Conservation (phyloP, 257 asterid genomes). For the Avicennia marina region DNA sequence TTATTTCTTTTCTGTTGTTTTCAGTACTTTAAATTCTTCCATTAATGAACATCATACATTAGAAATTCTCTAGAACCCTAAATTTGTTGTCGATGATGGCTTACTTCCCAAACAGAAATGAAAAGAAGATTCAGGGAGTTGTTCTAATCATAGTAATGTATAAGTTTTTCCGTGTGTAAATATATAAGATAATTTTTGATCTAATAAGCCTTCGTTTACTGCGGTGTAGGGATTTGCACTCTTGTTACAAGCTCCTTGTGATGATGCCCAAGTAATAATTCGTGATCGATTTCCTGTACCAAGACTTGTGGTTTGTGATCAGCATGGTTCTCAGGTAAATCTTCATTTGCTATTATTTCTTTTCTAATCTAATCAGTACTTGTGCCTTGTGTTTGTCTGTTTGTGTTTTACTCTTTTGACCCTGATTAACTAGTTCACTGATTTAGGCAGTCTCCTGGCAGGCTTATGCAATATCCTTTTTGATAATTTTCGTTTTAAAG, state of each 20-base stretch:
- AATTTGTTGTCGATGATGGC: too few relatives aligned
- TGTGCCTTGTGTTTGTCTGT: too few relatives aligned
- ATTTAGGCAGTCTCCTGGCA: too few relatives aligned
- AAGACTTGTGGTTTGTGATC: constrained; percentile 95
- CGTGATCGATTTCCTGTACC: constrained; percentile 92
- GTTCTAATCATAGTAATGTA: background rate
- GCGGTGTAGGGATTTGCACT: constrained; percentile 63
- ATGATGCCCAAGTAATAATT: constrained; percentile 72
- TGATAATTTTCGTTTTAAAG: background rate
- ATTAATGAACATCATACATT: too few relatives aligned
- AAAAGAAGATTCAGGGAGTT: too few relatives aligned
- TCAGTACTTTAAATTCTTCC: too few relatives aligned
- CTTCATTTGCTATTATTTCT: background rate
- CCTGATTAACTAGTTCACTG: too few relatives aligned
- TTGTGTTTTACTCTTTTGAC: too few relatives aligned
- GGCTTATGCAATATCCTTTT: background rate
- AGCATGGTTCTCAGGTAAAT: constrained; percentile 96
- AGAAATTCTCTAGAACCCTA: too few relatives aligned
- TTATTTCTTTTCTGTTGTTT: too few relatives aligned
- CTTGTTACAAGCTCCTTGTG: constrained; percentile 85
- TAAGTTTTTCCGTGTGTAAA: background rate
- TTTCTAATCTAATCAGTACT: background rate
- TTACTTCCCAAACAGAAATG: too few relatives aligned
- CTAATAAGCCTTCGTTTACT: constrained; percentile 4
- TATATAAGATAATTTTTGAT: background rate